Evolutionary conservation across 2,329 filamentous ascomycete genomes (phyloP).

Genomic region (Sclerotinia subarctica): DNA sequence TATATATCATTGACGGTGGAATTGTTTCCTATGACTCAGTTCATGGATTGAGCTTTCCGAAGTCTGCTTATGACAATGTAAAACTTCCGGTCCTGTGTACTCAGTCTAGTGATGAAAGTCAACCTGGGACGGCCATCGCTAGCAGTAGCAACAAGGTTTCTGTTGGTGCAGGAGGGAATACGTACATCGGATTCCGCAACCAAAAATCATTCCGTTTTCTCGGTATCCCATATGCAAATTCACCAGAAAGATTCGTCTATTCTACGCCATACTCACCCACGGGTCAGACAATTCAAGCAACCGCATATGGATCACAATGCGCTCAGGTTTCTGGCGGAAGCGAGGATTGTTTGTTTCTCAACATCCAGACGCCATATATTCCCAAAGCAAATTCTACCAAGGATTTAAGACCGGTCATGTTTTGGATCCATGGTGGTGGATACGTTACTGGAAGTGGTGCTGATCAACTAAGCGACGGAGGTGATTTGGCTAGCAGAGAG

Average conservation of each 20-base stretch:
- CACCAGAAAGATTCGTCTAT: constrained; percentile 37
- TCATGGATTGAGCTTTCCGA: constrained; percentile 39
- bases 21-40: constrained; percentile 39
- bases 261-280: constrained; percentile 46
- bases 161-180: constrained; percentile 45
- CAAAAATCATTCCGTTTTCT: constrained; percentile 48
- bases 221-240: constrained; percentile 34
- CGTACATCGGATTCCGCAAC: constrained; percentile 50
- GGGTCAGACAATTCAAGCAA: constrained; percentile 47
- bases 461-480: constrained; percentile 33
- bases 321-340: constrained; percentile 38
- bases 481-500: constrained; percentile 34
- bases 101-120: constrained; percentile 43
- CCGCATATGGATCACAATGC: constrained; percentile 40
- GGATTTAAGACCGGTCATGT: constrained; percentile 38
- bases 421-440: constrained; percentile 38
- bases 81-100: constrained; percentile 50
- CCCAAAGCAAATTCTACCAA: constrained; percentile 28
- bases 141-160: constrained; percentile 42
- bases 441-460: constrained; percentile 36
- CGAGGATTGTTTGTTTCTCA: constrained; percentile 36
- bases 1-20: constrained; percentile 45
- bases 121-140: constrained; percentile 38
- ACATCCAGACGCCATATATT: constrained; percentile 42
- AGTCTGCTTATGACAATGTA: constrained; percentile 34